Conservation (phyloP, 2,329 filamentous ascomycete species). For the Diaporthe humulicola region DNA sequence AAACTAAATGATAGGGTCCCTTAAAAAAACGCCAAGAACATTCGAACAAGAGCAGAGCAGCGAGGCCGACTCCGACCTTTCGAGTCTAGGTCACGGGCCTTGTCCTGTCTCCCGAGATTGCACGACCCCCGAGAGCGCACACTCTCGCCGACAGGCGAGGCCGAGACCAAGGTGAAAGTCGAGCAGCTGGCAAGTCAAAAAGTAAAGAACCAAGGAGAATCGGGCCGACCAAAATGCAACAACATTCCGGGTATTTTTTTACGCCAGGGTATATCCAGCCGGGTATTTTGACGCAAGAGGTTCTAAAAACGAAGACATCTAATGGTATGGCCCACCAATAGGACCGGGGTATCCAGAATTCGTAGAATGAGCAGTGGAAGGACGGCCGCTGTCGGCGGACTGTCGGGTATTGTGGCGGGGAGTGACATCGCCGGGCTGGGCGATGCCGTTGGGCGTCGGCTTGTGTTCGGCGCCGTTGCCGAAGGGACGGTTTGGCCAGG, state of each 20-base stretch:
- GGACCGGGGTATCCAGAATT: constrained; percentile 96
- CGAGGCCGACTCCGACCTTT: constrained; percentile 15
- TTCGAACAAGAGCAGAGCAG: constrained; percentile 24
- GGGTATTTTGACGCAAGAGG: constrained; percentile 61
- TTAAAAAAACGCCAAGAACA: constrained; percentile 29
- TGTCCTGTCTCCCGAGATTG: background rate
- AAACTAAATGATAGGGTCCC: constrained; percentile 26
- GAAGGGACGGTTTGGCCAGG: constrained; percentile 73
- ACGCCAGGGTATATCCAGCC: constrained; percentile 77
- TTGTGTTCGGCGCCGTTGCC: constrained; percentile 76
- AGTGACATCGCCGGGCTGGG: constrained; percentile 84
- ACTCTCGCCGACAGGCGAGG: background rate
- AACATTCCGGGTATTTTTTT: constrained; percentile 65
- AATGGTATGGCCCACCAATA: constrained; percentile 87
- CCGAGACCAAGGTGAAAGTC: constrained; percentile 43
- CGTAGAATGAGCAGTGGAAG: constrained; percentile 94
- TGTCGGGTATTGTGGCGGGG: constrained; percentile 86
- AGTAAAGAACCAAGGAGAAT: constrained; percentile 53
- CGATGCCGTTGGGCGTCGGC: constrained; percentile 67
- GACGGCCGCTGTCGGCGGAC: constrained; percentile 91
- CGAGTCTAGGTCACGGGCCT: background rate
- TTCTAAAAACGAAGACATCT: constrained; percentile 65
- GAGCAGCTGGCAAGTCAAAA: constrained; percentile 46
- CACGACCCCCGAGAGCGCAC: background rate
- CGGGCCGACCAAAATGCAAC: constrained; percentile 60